Conservation (phyloP, 495 filamentous ascomycete genomes). For the Hamigera avellanea region DNA sequence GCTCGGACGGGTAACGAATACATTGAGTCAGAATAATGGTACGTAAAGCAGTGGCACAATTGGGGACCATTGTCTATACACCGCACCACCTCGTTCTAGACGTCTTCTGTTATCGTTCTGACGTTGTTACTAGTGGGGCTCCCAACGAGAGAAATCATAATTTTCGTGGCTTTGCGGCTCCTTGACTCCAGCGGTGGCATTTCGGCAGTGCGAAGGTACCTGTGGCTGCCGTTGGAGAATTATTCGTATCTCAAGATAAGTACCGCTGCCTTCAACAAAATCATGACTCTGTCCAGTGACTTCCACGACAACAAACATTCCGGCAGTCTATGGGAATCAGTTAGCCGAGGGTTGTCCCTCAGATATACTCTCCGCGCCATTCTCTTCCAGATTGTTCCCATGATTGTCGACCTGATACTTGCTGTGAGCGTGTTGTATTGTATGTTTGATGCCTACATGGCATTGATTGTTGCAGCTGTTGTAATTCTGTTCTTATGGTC, state of each 20-base stretch:
- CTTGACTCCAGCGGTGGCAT: slow-evolving; percentile 46
- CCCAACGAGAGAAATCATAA: slow-evolving; percentile 41
- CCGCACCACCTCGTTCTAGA: too few relatives aligned
- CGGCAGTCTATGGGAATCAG: slow-evolving; percentile 56
- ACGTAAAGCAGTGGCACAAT: not conserved
- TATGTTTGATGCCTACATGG: slow-evolving; percentile 64
- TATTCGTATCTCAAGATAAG: slow-evolving; percentile 50
- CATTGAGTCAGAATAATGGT: slow-evolving; percentile 22
- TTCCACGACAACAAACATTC: slow-evolving; percentile 68
- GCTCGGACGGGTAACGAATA: slow-evolving; percentile 50
- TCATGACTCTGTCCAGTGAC: slow-evolving; percentile 68
- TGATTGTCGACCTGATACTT: slow-evolving; percentile 58
- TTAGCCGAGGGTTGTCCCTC: slow-evolving; percentile 52
- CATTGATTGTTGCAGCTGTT: slow-evolving; percentile 53
- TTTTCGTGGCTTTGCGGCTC: slow-evolving; percentile 44
- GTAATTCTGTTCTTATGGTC: slow-evolving; percentile 51
- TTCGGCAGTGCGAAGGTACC: slow-evolving; percentile 38
- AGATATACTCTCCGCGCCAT: slow-evolving; percentile 53
- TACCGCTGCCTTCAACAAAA: slow-evolving; percentile 57
- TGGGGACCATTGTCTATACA: too few relatives aligned
- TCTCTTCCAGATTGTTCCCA: slow-evolving; percentile 55
- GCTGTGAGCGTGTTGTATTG: slow-evolving; percentile 58
- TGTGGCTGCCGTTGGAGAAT: slow-evolving; percentile 58
- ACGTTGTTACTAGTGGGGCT: slow-evolving; percentile 13
- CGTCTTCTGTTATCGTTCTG: too few relatives aligned